phyloP scores from a whole-genome alignment of 345 rosid species.

The Pelargonium nanum region DNA sequence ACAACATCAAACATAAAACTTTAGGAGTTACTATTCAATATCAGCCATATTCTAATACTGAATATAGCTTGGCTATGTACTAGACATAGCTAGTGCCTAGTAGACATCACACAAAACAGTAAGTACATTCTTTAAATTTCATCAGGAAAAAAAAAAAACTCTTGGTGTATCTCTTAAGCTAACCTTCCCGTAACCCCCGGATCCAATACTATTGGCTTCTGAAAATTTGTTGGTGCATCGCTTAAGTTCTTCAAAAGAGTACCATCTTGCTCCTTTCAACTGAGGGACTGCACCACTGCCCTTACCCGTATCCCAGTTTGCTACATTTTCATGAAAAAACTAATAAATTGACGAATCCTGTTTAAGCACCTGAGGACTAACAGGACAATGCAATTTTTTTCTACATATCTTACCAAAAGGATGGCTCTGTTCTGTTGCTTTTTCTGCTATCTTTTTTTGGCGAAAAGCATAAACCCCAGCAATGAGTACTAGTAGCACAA shows the following conservation, averaged over 20 bases:
- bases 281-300: conserved; percentile 54
- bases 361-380: neutral
- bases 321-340: conserved; percentile 27
- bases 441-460: conserved; percentile 66
- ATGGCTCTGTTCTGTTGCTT: conserved; percentile 44
- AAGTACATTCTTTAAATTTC: no score
- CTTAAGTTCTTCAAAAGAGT: conserved; percentile 62
- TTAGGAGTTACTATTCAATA: neutral
- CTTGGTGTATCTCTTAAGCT: no score
- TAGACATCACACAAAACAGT: no score
- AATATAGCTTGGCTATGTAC: no score
- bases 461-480: conserved; percentile 61
- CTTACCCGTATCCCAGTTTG: conserved; percentile 52
- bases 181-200: conserved; percentile 94
- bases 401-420: conserved; percentile 49
- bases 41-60: no score
- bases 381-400: neutral
- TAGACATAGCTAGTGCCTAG: no score
- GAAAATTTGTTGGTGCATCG: conserved; percentile 61
- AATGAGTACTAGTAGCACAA: conserved; percentile 37
- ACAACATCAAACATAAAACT: neutral
- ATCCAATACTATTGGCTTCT: conserved; percentile 55
- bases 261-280: conserved; percentile 66
- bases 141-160: no score
- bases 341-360: no score